Evolutionary conservation across 192 early-diverging fungal species (phyloP), one percentile per base, ranked within the genome.

Genomic region (Entomortierella beljakovae): DNA sequence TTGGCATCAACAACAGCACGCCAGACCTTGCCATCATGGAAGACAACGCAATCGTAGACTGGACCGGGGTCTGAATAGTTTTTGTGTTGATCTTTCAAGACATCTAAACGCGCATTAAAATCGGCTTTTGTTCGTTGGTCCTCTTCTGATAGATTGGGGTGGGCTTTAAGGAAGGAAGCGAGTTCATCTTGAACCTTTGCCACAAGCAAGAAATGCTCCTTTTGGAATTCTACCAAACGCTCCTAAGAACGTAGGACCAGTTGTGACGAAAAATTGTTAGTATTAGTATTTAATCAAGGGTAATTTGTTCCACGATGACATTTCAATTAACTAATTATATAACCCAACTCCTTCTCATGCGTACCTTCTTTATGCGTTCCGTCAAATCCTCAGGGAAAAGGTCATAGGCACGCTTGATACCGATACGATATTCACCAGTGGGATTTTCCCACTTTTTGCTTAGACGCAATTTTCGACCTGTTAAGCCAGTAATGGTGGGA

Each of bases 21-120:
- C 95, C 95, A 99, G 70, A 92, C 89, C 18, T 82, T 80, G 38
- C 97, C 97, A 71, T 99, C 97, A 73, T 93, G 86, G 82, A 95
- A 98, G 32, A 92, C 87, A 11, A 96, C 91, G 67, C 90, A 91
- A 82, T 97, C 97, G 29, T 90, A 84, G 42, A 93, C 74, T 28
- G 86, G 83, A 16, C 96, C 98, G 2, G 87, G 90, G 75, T 98
- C 96, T 2, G 89, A 83, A 69, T 91, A 97, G 26, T 70, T 66
- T 40, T 89, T 86, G 52, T 80, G 53, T 8, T 84, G 75, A 42
- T 84, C 84, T 58, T 88, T 88, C 25, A 97, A 86, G 18, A 86
- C 89, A 2, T 90, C 89, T 5, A 89, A 56, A 33, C 92, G 89
- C 0, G 89, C 86, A 58, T 89, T 87, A 43, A 89, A 80, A 50